phyloP scores from a whole-genome alignment of 306 rosid genomes.

The Senna siamea region DNA sequence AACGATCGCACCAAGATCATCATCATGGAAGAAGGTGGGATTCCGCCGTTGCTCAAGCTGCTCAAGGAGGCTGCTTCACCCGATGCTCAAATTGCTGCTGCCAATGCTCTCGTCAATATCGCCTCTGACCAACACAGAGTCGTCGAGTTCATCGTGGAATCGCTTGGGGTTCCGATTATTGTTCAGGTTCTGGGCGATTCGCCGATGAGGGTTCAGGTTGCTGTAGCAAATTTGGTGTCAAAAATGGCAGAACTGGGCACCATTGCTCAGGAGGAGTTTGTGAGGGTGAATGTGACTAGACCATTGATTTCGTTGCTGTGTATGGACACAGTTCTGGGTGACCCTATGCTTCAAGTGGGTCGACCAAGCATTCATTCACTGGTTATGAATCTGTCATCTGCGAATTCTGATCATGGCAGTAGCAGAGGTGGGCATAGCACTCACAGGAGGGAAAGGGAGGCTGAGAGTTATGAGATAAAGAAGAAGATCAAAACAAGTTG shows the following conservation, averaged over 20 bases:
- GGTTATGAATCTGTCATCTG: constrained; percentile 48
- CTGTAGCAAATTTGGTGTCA: constrained; percentile 67
- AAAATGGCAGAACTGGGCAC: constrained; percentile 62
- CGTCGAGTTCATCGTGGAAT: constrained; percentile 44
- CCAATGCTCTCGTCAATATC: constrained; percentile 58
- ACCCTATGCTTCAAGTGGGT: constrained; percentile 52
- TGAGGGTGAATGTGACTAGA: constrained; percentile 72
- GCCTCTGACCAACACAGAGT: constrained; percentile 56
- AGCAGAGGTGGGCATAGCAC: too few species aligned
- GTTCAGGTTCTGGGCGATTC: constrained; percentile 72
- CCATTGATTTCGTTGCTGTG: constrained; percentile 69
- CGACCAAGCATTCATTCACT: constrained; percentile 61
- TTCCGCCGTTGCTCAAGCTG: constrained; percentile 70
- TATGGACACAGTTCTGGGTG: constrained; percentile 63
- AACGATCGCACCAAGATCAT: constrained; percentile 71
- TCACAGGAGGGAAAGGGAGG: constrained; percentile 63
- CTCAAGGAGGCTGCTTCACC: constrained; percentile 63
- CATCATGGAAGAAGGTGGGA: constrained; percentile 77
- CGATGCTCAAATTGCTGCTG: constrained; percentile 76
- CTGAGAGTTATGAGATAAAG: constrained; percentile 62
- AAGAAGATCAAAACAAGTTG: constrained; percentile 62
- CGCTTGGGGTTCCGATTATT: constrained; percentile 55
- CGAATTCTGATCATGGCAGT: constrained; percentile 56
- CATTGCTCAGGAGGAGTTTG: constrained; percentile 70
- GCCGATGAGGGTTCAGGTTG: constrained; percentile 63